phyloP scores from a whole-genome alignment of 768 basidiomycete genomes.

The Sarcodon aspratus region DNA sequence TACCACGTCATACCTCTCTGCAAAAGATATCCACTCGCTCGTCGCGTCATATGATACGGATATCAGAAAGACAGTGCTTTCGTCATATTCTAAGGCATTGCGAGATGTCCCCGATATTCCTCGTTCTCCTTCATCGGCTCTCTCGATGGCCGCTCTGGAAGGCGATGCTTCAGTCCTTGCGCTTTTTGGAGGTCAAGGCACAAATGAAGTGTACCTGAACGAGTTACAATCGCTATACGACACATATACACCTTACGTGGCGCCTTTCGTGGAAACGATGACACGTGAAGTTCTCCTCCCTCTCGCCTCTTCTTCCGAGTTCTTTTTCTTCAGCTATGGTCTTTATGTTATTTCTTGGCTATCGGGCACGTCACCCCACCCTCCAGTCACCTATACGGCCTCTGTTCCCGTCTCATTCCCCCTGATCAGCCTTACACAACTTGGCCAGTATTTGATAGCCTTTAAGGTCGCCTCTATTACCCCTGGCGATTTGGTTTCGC shows the following conservation, averaged over 20 bases:
- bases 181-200: conserved; percentile 95
- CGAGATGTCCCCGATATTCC: conserved; percentile 45
- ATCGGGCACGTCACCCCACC: conserved; percentile 53
- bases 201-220: conserved; percentile 96
- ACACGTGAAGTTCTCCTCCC: conserved; percentile 60
- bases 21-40: conserved; percentile 74
- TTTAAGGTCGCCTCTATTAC: conserved; percentile 66
- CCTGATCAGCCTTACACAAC: conserved; percentile 92
- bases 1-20: conserved; percentile 57
- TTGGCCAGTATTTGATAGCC: conserved; percentile 81
- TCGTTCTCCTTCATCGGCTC: conserved; percentile 48
- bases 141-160: conserved; percentile 49
- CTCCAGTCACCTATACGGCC: conserved; percentile 77
- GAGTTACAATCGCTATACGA: conserved; percentile 89
- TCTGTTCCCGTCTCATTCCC: conserved; percentile 92
- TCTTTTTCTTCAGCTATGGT: conserved; percentile 67
- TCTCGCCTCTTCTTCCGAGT: conserved; percentile 48
- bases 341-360: conserved; percentile 84
- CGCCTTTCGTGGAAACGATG: conserved; percentile 52
- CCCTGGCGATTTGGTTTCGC: conserved; percentile 69
- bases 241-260: conserved; percentile 82
- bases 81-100: conserved; percentile 71
- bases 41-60: conserved; percentile 65
- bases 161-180: conserved; percentile 75
- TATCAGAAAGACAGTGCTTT: conserved; percentile 63